phyloP scores from a whole-genome alignment of 169 alveolate genomes.

The Cryptosporidium parvum region DNA sequence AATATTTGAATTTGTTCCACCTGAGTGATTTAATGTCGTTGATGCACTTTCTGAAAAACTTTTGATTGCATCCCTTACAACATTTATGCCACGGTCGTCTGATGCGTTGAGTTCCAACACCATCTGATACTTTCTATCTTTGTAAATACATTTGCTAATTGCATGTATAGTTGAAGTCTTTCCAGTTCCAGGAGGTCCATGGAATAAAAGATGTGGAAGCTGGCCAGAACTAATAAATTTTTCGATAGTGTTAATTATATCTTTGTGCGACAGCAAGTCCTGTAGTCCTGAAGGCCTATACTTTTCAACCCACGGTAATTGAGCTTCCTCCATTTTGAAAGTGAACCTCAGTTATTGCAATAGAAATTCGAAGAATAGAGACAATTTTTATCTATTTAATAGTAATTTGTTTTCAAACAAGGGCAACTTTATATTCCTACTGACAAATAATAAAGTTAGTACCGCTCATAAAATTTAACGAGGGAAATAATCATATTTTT shows the following conservation, averaged over 20 bases:
- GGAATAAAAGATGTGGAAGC: slow-evolving; percentile 94
- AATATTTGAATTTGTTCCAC: slow-evolving; percentile 53
- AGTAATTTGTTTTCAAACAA: background rate
- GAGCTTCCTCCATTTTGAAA: slow-evolving; percentile 56
- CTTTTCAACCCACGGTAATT: slow-evolving; percentile 92
- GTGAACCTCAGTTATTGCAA: background rate
- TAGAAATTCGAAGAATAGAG: background rate
- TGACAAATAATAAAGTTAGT: background rate
- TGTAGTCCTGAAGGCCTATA: slow-evolving; percentile 93
- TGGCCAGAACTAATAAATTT: slow-evolving; percentile 93
- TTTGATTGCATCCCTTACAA: slow-evolving; percentile 96
- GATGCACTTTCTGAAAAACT: slow-evolving; percentile 90
- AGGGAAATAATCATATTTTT: background rate
- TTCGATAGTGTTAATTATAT: slow-evolving; percentile 92
- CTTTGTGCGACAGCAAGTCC: slow-evolving; percentile 95
- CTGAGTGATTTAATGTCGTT: slow-evolving; percentile 73
- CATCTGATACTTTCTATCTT: slow-evolving; percentile 83
- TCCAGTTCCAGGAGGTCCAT: slow-evolving; percentile 98
- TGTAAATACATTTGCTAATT: slow-evolving; percentile 92
- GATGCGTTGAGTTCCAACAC: slow-evolving; percentile 96
- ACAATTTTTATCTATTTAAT: background rate
- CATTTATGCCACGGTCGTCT: slow-evolving; percentile 98
- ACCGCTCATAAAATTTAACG: slow-evolving; percentile 2
- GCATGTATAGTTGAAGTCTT: slow-evolving; percentile 95
- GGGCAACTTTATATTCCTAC: background rate